Base-by-base conservation (phyloP, 306 rosid genomes). In the Mimosa bimucronata region DNA sequence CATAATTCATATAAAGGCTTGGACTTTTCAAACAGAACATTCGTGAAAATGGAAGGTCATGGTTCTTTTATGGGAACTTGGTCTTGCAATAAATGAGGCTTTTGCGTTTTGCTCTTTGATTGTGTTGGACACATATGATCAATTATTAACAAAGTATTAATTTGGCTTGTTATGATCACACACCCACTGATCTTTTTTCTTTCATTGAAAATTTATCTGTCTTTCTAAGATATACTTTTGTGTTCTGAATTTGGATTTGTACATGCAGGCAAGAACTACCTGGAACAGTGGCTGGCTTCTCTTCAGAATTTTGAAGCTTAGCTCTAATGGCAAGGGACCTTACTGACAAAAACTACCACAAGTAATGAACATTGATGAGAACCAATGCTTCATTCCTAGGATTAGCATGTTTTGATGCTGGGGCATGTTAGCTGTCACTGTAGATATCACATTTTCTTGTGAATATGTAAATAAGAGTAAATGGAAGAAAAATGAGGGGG, bases 201-300 rank as follows among this genome's bases (percentile, higher is more conserved):
- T 10, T 4, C 23, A 11, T 4, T 48, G 28, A 16, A 11, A 5
- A n/a, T 66, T 48, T 38, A 25, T 52, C 40, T 68, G 23, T 7
- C 34, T 28, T 29, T 29, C 29, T 10, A 53, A 15, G 40, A 19
- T 46, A 26, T 30, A 57, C 34, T 71, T 70, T 75, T 21, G 16
- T 78, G 10, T 80, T 65, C 37, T 41, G 52, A 52, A 44, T 86
- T 10, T 81, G 92, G 93, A 89, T 97, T 86, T 57, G 82, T 19
- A 55, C 29, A 55, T 55, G 62, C 62, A 55, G 62, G 94, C 84
- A 88, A 84, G 88, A 91, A 84, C 71, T 87, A 87, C 75, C 66
- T 92, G 92, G 90, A 89, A 79, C 89, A 88, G 52, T 91, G 88
- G 92, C 89, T 94, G 48, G 89, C 97, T 73, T 92, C 92, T 77